Evolutionary conservation across 345 rosid genomes (phyloP).

Genomic region (thale cress (Arabidopsis thaliana)): DNA sequence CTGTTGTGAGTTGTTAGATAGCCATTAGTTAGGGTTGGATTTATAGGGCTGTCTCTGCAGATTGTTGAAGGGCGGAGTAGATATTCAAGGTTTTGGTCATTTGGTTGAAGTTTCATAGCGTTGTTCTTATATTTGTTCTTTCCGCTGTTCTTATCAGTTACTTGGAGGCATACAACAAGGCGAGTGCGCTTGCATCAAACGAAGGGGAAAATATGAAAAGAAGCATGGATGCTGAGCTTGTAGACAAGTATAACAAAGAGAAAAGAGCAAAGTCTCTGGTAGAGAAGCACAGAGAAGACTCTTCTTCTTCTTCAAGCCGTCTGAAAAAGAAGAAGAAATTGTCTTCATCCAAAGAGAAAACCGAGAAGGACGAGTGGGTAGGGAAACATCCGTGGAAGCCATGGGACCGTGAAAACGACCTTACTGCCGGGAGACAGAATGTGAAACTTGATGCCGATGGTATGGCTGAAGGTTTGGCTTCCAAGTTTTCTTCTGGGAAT

Average conservation of each 20-base stretch:
- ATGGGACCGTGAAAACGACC: slow-evolving; percentile 94
- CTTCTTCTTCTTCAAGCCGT: slow-evolving; percentile 39
- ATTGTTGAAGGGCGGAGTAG: too few species aligned
- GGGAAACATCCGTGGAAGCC: slow-evolving; percentile 98
- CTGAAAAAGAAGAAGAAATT: slow-evolving; percentile 67
- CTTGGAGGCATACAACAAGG: slow-evolving; percentile 84
- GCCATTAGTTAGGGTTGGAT: not conserved
- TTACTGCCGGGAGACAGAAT: slow-evolving; percentile 71
- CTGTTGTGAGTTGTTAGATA: slow-evolving; percentile 1
- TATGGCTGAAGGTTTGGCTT: slow-evolving; percentile 75
- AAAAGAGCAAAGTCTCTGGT: slow-evolving; percentile 83
- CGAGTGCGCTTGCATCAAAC: slow-evolving; percentile 77
- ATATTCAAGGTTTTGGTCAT: not conserved
- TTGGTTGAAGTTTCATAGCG: slow-evolving; percentile 5
- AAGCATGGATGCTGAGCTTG: slow-evolving; percentile 73
- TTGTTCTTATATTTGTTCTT: slow-evolving; percentile 23
- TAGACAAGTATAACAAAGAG: slow-evolving; percentile 87
- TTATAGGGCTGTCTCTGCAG: slow-evolving; percentile 3
- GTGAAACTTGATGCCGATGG: slow-evolving; percentile 67
- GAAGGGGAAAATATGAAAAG: slow-evolving; percentile 60
- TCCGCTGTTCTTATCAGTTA: slow-evolving; percentile 51
- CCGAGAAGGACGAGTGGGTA: slow-evolving; percentile 78
- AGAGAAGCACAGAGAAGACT: slow-evolving; percentile 75
- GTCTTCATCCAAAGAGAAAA: slow-evolving; percentile 37
- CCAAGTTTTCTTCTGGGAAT: slow-evolving; percentile 80